Conservation (phyloP, 192 early-diverging fungal species). For the Coemansia sp. region DNA sequence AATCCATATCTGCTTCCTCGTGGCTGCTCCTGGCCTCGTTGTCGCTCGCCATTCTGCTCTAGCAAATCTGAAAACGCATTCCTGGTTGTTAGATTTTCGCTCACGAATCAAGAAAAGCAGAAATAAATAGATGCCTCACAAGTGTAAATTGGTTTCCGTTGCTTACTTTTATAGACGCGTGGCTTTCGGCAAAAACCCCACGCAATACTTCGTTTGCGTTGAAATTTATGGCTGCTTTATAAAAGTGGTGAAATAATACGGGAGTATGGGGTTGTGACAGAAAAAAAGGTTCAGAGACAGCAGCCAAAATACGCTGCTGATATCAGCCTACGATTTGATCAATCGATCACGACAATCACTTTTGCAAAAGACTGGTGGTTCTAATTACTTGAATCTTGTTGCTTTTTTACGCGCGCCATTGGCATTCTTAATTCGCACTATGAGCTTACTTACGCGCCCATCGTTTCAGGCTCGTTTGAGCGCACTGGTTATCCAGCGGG, state of each 20-base stretch:
- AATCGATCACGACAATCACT: neutral
- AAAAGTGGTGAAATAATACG: neutral
- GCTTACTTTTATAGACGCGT: neutral
- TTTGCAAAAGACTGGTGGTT: neutral
- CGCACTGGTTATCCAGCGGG: slow-evolving; percentile 27
- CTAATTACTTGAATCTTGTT: neutral
- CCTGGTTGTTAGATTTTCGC: neutral
- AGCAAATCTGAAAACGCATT: neutral
- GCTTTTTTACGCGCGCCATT: neutral
- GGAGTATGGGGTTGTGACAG: neutral
- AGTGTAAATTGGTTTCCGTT: neutral
- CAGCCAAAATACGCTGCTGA: neutral
- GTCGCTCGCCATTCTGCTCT: slow-evolving; percentile 5
- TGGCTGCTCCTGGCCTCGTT: neutral
- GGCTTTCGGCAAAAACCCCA: neutral
- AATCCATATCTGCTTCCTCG: neutral
- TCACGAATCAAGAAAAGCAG: neutral
- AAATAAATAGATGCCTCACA: neutral
- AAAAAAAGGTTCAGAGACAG: neutral
- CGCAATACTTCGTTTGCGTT: neutral
- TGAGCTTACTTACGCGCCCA: slow-evolving; percentile 30
- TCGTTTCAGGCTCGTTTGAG: slow-evolving; percentile 17
- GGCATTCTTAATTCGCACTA: slow-evolving; percentile 5
- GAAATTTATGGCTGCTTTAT: neutral
- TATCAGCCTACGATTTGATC: neutral